Percentiles rank a stretch among this genome's conserved stretches.
Conservation (phyloP, 495 filamentous ascomycete species). For the Penicillium macrosclerotiorum region DNA sequence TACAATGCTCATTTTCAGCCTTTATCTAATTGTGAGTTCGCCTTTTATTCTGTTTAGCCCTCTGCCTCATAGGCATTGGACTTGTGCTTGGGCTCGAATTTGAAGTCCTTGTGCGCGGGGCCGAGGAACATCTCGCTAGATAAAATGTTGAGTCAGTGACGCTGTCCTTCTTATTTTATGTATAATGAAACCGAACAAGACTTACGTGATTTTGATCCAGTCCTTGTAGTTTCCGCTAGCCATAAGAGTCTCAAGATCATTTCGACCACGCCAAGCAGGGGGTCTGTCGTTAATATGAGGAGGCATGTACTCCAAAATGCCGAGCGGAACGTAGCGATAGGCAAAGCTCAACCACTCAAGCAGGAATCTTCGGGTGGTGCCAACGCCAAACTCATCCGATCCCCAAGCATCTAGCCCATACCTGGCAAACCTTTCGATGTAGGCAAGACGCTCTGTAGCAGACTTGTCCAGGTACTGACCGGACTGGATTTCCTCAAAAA, state of each 20-base stretch:
- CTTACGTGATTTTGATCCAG: slow-evolving; percentile 98
- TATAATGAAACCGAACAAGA: slow-evolving; percentile 5
- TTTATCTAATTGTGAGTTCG: background rate
- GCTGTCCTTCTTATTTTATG: no score
- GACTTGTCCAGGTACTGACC: slow-evolving; percentile 95
- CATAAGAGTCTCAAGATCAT: slow-evolving; percentile 89
- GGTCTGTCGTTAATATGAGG: slow-evolving; percentile 84
- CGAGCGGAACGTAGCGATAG: slow-evolving; percentile 85
- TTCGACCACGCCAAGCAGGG: slow-evolving; percentile 75
- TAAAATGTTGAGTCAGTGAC: slow-evolving; percentile 14
- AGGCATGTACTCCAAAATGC: slow-evolving; percentile 82
- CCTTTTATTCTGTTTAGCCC: slow-evolving; percentile 36
- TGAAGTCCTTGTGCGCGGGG: slow-evolving; percentile 82
- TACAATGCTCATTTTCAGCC: slow-evolving; percentile 1
- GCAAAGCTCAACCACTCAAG: slow-evolving; percentile 94
- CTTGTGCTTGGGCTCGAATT: slow-evolving; percentile 98
- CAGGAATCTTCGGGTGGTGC: slow-evolving; percentile 83
- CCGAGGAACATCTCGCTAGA: slow-evolving; percentile 99
- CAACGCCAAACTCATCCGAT: slow-evolving; percentile 87
- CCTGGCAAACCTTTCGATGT: slow-evolving; percentile 81
- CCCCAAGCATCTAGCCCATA: slow-evolving; percentile 95
- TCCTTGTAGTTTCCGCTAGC: slow-evolving; percentile 88
- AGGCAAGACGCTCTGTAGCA: slow-evolving; percentile 77
- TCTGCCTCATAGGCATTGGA: slow-evolving; percentile 77
- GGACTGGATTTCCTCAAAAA: slow-evolving; percentile 92